Base-by-base conservation (phyloP, 129 eudicot species). In the Tagetes patula region DNA sequence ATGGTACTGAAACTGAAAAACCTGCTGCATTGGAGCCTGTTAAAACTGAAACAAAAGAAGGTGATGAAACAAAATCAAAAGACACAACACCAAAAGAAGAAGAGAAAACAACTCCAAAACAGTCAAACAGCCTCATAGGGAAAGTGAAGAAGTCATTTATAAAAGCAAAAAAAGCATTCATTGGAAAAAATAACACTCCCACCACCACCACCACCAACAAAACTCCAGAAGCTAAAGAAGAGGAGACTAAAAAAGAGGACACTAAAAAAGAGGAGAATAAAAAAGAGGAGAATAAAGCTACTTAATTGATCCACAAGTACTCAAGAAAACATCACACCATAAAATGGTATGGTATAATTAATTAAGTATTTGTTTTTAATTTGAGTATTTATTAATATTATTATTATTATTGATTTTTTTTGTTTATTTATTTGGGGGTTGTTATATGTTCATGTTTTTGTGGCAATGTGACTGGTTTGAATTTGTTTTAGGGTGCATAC, bases 151-250 rank as follows among this genome's bases (percentile, higher is more conserved):
- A 84, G 50, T 91, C 99, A 2, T 85, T 95, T 47, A 96, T 90
- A 40, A 95, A 91, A 83, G 99, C 99, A 0, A 95, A 88, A 81
- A 95, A 88, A 75, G 99, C 99, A 0, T 86, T 95, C 80, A 86
- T 72, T 3, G 96, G 97, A 36, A 91, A 88, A 67, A 78, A 77
- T 34, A 77, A 38, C 49, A 32, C 31, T 39, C n/a, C 68, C n/a
- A 45, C 27, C 46, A 33, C 30, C 49, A 32, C 31, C 49, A 33
- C 68, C n/a, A 45, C 27, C 46, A 33, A 38, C 12, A 66, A 69
- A 55, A 49, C 81, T n/a, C 20, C 43, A 2, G 82, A 78, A 65
- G 36, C 78, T 2, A 78, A 78, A 47, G 52, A 47, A 65, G 82
- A 78, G 4, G 77, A 71, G 27, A 20, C 27, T 20, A 20, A 20